These are phyloP conservation scores for Nadsonia commutata DNA, from an alignment of 1,139 yeast genomes.

Conservation along the genomic window DNA sequence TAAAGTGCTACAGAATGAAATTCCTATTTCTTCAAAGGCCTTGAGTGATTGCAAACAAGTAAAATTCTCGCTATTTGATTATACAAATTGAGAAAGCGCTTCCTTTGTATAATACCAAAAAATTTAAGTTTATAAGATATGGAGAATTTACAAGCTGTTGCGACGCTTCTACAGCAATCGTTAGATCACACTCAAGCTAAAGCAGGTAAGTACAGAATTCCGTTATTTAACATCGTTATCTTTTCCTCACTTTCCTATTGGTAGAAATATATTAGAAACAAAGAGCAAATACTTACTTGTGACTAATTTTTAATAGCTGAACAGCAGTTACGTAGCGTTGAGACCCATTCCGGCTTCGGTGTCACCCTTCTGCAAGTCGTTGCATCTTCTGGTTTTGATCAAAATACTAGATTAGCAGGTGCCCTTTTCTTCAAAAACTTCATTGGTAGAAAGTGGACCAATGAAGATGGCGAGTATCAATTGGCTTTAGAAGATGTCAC, in stretches of 20 bases:
- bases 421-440: conserved; percentile 85
- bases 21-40: too few species aligned
- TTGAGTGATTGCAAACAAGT: too few species aligned
- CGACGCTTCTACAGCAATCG: neutral
- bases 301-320: conserved; percentile 21
- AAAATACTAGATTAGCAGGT: conserved; percentile 65
- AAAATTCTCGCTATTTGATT: too few species aligned
- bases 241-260: too few species aligned
- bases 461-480: conserved; percentile 71
- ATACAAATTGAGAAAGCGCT: too few species aligned
- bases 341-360: conserved; percentile 57
- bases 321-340: conserved; percentile 38
- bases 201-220: neutral
- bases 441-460: conserved; percentile 73
- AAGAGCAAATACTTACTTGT: neutral
- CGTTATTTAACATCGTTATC: too few species aligned
- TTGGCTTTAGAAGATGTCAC: conserved; percentile 48
- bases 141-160: neutral
- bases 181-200: neutral
- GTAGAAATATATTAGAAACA: neutral
- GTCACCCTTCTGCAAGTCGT: conserved; percentile 63
- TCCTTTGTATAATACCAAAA: too few species aligned
- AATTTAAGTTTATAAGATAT: neutral
- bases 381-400: conserved; percentile 41
- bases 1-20: neutral